A percentile compares a stretch with the other conserved stretches of the same genome.
Conservation (phyloP, 1,139 yeast species). For the Saccharomycopsis hybrid region DNA sequence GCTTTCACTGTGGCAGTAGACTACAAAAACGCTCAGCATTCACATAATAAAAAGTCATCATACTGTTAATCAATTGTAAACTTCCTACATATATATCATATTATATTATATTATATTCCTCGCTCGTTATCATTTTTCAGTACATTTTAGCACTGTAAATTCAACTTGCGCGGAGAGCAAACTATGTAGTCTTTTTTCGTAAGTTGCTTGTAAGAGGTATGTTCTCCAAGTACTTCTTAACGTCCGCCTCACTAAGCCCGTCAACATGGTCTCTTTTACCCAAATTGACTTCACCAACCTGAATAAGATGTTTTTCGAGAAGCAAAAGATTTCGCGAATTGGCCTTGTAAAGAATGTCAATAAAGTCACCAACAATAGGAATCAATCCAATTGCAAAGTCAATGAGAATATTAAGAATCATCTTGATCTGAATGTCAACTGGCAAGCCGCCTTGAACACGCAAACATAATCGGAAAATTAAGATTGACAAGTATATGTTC, state of each 20-base stretch:
- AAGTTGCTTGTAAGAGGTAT: neutral
- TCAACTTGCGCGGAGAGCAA: too few species aligned
- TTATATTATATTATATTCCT: too few species aligned
- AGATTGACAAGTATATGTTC: conserved; percentile 44
- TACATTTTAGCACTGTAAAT: too few species aligned
- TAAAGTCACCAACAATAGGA: conserved; percentile 67
- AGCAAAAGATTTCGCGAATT: conserved; percentile 66
- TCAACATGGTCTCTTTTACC: conserved; percentile 15
- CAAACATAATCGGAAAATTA: conserved; percentile 44
- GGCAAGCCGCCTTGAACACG: conserved; percentile 65
- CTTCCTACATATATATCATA: too few species aligned
- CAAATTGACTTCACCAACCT: conserved; percentile 30
- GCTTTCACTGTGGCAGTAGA: too few species aligned
- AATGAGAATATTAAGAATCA: conserved; percentile 54
- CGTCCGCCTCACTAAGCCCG: conserved; percentile 3
- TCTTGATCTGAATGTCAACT: conserved; percentile 36
- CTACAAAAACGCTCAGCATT: too few species aligned
- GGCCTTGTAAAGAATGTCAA: conserved; percentile 64
- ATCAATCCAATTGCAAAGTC: conserved; percentile 68
- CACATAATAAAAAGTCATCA: too few species aligned
- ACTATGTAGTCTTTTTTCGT: too few species aligned
- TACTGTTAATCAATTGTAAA: too few species aligned
- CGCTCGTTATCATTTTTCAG: too few species aligned
- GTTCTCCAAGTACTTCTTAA: conserved; percentile 2
- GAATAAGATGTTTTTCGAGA: conserved; percentile 50